A percentile compares a stretch with the other conserved stretches of the same genome.
Conservation (phyloP, 768 basidiomycete species). For the Amanita pallidorosea region DNA sequence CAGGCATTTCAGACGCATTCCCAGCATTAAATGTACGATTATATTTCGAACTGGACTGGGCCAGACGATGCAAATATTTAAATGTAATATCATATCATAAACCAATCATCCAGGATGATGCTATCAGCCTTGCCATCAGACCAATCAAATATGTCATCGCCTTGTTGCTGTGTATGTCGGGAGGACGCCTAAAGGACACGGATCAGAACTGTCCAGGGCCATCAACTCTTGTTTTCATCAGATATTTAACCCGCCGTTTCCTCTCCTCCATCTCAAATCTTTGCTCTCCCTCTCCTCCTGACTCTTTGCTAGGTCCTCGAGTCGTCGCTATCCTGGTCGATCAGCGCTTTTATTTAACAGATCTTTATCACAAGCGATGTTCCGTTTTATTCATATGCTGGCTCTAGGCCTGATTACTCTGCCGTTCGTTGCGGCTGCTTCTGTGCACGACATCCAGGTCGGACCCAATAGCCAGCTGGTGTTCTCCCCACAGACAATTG, state of each 20-base stretch:
- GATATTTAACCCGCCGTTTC: neutral
- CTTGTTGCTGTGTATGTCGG: too few species aligned
- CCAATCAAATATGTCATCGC: too few species aligned
- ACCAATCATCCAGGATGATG: too few species aligned
- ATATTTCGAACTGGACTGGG: too few species aligned
- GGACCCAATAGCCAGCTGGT: slow-evolving; percentile 26
- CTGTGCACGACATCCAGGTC: slow-evolving; percentile 45
- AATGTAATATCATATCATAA: too few species aligned
- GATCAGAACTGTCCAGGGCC: too few species aligned
- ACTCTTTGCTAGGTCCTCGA: slow-evolving; percentile 10
- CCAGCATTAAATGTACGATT: slow-evolving; percentile 15
- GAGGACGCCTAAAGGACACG: too few species aligned
- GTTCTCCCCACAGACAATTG: slow-evolving; percentile 45
- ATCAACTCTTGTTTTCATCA: neutral
- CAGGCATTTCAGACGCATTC: slow-evolving; percentile 6
- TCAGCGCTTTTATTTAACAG: slow-evolving; percentile 12
- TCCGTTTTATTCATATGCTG: slow-evolving; percentile 21
- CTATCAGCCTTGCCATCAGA: too few species aligned
- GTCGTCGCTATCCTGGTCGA: slow-evolving; percentile 11
- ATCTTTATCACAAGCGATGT: slow-evolving; percentile 30
- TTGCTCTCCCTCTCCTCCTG: slow-evolving; percentile 16
- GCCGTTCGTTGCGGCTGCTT: slow-evolving; percentile 38
- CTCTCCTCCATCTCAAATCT: slow-evolving; percentile 13
- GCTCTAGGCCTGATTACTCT: slow-evolving; percentile 38
- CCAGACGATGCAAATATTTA: too few species aligned